Evolutionary conservation across 1,284 basidiomycete genomes (phyloP).

Genomic region (Wolfiporia cocos): DNA sequence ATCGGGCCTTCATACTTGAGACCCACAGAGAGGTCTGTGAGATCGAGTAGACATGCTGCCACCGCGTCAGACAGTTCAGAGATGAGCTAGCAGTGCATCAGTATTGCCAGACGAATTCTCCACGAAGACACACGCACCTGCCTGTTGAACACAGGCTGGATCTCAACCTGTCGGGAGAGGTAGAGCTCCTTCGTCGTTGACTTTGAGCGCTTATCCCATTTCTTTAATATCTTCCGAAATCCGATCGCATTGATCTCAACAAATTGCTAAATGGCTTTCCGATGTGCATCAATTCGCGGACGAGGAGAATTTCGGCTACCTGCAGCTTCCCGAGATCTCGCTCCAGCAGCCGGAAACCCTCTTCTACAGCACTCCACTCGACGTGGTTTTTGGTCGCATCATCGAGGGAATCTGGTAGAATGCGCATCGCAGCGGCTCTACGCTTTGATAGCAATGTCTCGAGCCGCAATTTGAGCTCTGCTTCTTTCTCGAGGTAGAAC

Average conservation of each 20-base stretch:
- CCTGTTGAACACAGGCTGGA: slow-evolving; percentile 96
- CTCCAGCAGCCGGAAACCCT: slow-evolving; percentile 94
- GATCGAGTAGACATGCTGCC: slow-evolving; percentile 87
- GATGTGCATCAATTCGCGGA: slow-evolving; percentile 16
- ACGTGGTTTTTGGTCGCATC: slow-evolving; percentile 61
- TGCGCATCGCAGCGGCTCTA: slow-evolving; percentile 71
- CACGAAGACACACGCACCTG: too few relatives aligned
- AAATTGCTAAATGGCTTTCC: slow-evolving; percentile 66
- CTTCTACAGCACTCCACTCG: slow-evolving; percentile 91
- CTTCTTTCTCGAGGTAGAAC: slow-evolving; percentile 99
- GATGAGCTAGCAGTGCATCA: slow-evolving; percentile 60
- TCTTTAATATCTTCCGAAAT: slow-evolving; percentile 97
- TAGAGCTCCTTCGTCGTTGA: slow-evolving; percentile 96
- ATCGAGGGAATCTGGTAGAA: slow-evolving; percentile 56
- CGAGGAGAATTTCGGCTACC: slow-evolving; percentile 37
- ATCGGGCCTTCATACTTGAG: slow-evolving; percentile 60
- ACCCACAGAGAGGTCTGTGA: slow-evolving; percentile 80
- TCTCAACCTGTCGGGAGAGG: slow-evolving; percentile 94
- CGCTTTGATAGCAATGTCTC: slow-evolving; percentile 93
- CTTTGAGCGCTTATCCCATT: slow-evolving; percentile 97
- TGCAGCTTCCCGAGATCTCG: slow-evolving; percentile 95
- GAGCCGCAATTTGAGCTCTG: slow-evolving; percentile 88
- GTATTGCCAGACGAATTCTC: too few relatives aligned
- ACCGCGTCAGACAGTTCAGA: slow-evolving; percentile 95
- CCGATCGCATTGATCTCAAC: slow-evolving; percentile 98